These are phyloP conservation scores for Porphyrellus sp. DNA, from an alignment of 1,284 basidiomycete species.

Conservation along the genomic window DNA sequence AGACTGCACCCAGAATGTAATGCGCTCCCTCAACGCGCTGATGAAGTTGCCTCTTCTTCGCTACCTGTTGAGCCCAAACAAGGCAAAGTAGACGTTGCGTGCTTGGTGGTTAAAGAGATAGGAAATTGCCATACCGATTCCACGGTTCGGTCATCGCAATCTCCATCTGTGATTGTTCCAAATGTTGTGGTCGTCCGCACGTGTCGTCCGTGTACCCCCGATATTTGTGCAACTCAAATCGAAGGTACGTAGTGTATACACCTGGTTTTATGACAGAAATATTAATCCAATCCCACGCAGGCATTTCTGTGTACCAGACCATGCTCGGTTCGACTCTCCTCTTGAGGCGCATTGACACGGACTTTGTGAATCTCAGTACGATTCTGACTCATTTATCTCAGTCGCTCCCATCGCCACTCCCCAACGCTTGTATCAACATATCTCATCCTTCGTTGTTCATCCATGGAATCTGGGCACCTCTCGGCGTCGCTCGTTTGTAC, in stretches of 20 bases:
- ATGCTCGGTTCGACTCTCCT: constrained; percentile 50
- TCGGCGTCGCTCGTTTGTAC: constrained; percentile 49
- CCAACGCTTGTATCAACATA: constrained; percentile 24
- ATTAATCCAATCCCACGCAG: constrained; percentile 36
- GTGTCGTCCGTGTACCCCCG: constrained; percentile 54
- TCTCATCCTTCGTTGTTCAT: constrained; percentile 46
- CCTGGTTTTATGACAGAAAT: background rate
- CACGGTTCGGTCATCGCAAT: background rate
- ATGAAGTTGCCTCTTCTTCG: background rate
- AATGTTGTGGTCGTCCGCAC: constrained; percentile 50
- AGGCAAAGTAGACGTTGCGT: constrained; percentile 3
- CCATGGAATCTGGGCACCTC: constrained; percentile 65
- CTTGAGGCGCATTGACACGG: constrained; percentile 67
- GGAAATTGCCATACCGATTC: constrained; percentile 6
- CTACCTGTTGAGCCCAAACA: constrained; percentile 2
- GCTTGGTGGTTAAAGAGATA: constrained; percentile 5
- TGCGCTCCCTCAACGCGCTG: constrained; percentile 7
- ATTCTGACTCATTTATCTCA: constrained; percentile 42
- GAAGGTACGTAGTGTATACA: constrained; percentile 51
- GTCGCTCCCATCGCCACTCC: constrained; percentile 38
- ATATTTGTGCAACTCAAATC: constrained; percentile 60
- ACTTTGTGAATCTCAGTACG: constrained; percentile 66
- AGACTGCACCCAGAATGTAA: constrained; percentile 14
- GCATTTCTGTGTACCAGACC: constrained; percentile 69
- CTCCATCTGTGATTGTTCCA: constrained; percentile 9